Percentiles rank a stretch among this genome's conserved stretches.
Evolutionary conservation across 805 yeast genomes (phyloP).

Genomic region (Suhomyces tanzawaensis): DNA sequence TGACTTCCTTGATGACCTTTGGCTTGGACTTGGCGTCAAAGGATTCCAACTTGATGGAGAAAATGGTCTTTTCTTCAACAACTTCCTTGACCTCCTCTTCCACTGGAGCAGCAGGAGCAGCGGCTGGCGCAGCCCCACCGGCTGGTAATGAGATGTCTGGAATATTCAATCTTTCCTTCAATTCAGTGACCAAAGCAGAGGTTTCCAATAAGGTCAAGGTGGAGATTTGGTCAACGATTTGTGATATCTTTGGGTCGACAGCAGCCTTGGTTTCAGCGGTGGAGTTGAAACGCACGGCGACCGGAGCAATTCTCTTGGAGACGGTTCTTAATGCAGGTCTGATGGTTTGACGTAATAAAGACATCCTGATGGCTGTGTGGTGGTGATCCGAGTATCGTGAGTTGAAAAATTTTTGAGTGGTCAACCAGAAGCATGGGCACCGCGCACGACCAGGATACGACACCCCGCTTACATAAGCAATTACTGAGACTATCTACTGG

Average conservation of each 20-base stretch:
- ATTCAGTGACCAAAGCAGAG: constrained; percentile 76
- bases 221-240: constrained; percentile 88
- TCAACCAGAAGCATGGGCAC: background rate
- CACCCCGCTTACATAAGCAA: too few relatives aligned
- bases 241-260: constrained; percentile 83
- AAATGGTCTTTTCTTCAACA: constrained; percentile 88
- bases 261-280: constrained; percentile 41
- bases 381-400: background rate
- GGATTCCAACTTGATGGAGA: constrained; percentile 85
- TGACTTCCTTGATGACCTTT: constrained; percentile 96
- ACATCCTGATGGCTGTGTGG: constrained; percentile 13
- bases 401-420: constrained; percentile 8
- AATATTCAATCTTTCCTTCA: constrained; percentile 80
- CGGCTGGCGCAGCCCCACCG: constrained; percentile 51
- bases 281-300: constrained; percentile 47
- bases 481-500: too few relatives aligned
- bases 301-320: constrained; percentile 23
- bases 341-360: constrained; percentile 37
- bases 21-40: constrained; percentile 96
- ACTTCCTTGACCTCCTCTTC: constrained; percentile 73
- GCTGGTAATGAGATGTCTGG: constrained; percentile 90
- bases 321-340: constrained; percentile 37
- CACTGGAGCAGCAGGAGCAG: constrained; percentile 69
- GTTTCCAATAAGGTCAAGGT: constrained; percentile 91
- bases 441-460: too few relatives aligned